These are phyloP conservation scores for Penicillium polonicum DNA, from an alignment of 2,329 filamentous ascomycete genomes.

Conservation along the genomic window DNA sequence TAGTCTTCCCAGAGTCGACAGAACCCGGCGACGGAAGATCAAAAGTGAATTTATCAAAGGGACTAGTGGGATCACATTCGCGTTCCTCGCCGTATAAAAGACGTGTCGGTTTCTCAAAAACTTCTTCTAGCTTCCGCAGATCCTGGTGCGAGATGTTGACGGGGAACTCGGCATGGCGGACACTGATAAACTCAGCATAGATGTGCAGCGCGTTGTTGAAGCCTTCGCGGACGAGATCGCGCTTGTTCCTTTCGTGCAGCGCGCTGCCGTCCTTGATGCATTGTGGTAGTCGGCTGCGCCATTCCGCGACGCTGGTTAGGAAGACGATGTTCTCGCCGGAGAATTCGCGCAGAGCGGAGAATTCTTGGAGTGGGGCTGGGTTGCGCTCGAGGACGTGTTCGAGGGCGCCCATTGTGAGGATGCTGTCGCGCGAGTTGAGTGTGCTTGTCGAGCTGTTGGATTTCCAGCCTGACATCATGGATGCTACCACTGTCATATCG, in stretches of 20 bases:
- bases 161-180: slow-evolving; percentile 62
- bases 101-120: slow-evolving; percentile 57
- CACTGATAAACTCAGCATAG: slow-evolving; percentile 61
- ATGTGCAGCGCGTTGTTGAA: slow-evolving; percentile 62
- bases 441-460: slow-evolving; percentile 43
- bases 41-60: slow-evolving; percentile 33
- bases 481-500: slow-evolving; percentile 31
- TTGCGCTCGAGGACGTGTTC: slow-evolving; percentile 60
- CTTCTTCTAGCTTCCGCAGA: slow-evolving; percentile 53
- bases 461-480: slow-evolving; percentile 29
- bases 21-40: slow-evolving; percentile 23
- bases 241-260: slow-evolving; percentile 25
- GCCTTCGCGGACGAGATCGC: slow-evolving; percentile 46
- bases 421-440: slow-evolving; percentile 44
- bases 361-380: slow-evolving; percentile 60
- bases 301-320: slow-evolving; percentile 57
- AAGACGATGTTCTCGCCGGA: slow-evolving; percentile 72
- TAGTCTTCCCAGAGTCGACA: slow-evolving; percentile 22
- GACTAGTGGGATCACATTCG: slow-evolving; percentile 42
- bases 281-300: slow-evolving; percentile 46
- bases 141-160: slow-evolving; percentile 64
- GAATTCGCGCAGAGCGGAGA: slow-evolving; percentile 65
- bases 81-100: slow-evolving; percentile 44
- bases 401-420: slow-evolving; percentile 61
- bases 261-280: slow-evolving; percentile 21